Base-by-base conservation (phyloP, 495 filamentous ascomycete genomes). In the Acidiella bohemica region DNA sequence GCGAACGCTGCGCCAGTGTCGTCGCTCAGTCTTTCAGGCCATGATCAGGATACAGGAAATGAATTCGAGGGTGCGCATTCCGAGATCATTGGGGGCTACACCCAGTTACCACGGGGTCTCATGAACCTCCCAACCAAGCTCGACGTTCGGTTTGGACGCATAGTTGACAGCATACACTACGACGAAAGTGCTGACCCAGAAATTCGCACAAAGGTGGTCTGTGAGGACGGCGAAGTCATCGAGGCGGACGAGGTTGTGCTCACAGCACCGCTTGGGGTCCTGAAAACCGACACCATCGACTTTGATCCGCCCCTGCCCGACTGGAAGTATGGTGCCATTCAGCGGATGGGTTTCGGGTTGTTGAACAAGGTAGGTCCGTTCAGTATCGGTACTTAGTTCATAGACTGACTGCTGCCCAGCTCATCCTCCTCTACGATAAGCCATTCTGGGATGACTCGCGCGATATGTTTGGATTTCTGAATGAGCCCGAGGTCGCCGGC, bases 31-130 rank as follows among this genome's bases (percentile, higher is more conserved):
- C 72, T 99, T 3, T 78, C 79, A 7, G 80, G 85, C 1, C 95
- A 90, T 84, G 90, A 99, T 59, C 80, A 95, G 53, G 90, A 96
- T 53, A 82, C 84, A 31, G 90, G 92, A 1, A 95, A 99, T 57
- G 90, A 99, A 50, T 96, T 93, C 59, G 85, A 93, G 54, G 90
- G 90, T 13, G 77, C 82, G 36, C 90, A 99, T 52, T 79, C 84
- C 3, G 83, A 90, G 68, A 75, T 99, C 11, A 68, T 92, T 29
- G 90, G 90, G 28, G 90, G 90, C 5, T 96, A 96, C 54, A 81
- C 82, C 46, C 86, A 85, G 54, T 71, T 99, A 25, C 81, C 92
- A 2, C 75, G 80, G 41, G 90, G 84, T 3, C 65, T 99, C 14
- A 76, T 78, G 58, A 69, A 75, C 29, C 67, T 75, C 28, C 92